These are phyloP conservation scores for Maudiozyma humilis DNA, from an alignment of 1,139 yeast species.

Conservation along the genomic window DNA sequence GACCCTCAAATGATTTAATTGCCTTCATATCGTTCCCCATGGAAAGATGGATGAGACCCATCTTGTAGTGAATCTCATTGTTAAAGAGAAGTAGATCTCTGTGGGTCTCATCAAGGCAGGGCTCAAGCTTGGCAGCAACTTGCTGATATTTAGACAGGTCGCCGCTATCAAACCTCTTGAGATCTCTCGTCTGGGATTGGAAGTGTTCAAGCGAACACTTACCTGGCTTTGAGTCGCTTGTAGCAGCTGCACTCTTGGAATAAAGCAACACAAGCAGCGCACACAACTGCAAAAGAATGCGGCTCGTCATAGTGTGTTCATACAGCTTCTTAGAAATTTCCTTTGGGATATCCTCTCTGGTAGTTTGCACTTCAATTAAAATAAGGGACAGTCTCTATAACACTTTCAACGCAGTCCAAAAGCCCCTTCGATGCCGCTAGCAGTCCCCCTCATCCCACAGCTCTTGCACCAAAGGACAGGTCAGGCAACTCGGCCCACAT, in stretches of 20 bases:
- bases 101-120: constrained; percentile 8
- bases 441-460: too few relatives aligned
- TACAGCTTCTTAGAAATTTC: too few relatives aligned
- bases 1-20: constrained; percentile 19
- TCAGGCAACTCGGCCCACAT: too few relatives aligned
- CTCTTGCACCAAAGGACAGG: too few relatives aligned
- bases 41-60: constrained; percentile 26
- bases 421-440: too few relatives aligned
- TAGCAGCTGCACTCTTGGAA: neutral
- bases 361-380: too few relatives aligned
- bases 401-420: too few relatives aligned
- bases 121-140: constrained; percentile 10
- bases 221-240: neutral
- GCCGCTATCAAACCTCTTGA: constrained; percentile 5
- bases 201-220: constrained; percentile 2
- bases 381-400: too few relatives aligned
- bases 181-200: constrained; percentile 1
- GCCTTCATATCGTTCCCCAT: constrained; percentile 24
- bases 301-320: neutral
- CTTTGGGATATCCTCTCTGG: too few relatives aligned
- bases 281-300: neutral
- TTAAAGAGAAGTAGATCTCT: constrained; percentile 6
- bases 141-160: constrained; percentile 9
- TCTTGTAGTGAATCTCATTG: constrained; percentile 21
- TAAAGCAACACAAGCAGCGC: neutral